Evolutionary conservation across 2,329 filamentous ascomycete genomes (phyloP), one percentile per base, ranked within the genome.

Genomic region (Aspergillus fischeri): DNA sequence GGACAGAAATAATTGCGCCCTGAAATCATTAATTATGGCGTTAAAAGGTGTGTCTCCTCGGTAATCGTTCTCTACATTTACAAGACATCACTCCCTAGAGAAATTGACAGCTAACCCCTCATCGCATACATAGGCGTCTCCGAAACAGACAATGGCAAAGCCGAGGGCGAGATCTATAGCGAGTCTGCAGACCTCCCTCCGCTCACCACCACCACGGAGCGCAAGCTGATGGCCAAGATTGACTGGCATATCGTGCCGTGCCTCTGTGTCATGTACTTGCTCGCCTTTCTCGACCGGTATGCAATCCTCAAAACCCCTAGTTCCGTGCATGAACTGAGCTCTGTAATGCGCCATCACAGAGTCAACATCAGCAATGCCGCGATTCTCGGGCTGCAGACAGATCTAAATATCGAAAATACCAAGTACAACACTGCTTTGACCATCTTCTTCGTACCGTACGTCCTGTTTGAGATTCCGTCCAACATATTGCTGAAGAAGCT

Each of bases 371-470:
- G 86, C 72, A 92, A 92, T 73, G 90, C 89, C 28, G 83, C 82
- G 47, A 80, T 89, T 49, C 90, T 90, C 60, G 80, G 82, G 44
- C 77, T 93, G 14, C 78, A 79, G 27, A 67, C 79, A 10, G 89
- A 92, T 61, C 78, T 93, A 4, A 60, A 78, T 3, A 81, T 92
- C 11, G 62, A 64, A 0, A 75, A 80, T 25, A 78, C 70, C 4
- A 77, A 89, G 67, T 92, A 89, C 75, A 92, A 91, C 72, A 89
- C 86, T 14, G 87, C 87, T 1, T 78, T 92, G 59, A 88, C 87
- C 56, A 90, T 92, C 67, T 92, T 93, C 77, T 93, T 92, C 73
- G 83, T 92, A 1, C 89, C 90, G 1, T 93, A 92, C 70, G 79
- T 90, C 64, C 66, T 89, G 54, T 77, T 71, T 51, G 74, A 77